phyloP scores from a whole-genome alignment of 441 rosid genomes.

The Jatropha multifida region DNA sequence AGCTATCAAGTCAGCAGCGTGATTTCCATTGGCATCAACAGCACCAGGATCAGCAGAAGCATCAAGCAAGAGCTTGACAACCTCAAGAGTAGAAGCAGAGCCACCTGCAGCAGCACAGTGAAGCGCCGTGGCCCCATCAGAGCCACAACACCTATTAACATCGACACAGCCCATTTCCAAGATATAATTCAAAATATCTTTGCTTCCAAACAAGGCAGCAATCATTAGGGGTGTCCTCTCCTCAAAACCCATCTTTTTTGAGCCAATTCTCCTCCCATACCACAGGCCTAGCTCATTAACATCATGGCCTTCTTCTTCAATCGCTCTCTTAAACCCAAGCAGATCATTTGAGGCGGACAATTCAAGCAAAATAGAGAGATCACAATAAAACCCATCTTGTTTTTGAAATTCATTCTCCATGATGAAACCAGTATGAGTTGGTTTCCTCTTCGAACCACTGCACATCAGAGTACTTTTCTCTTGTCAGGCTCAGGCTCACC shows the following conservation, averaged over 20 bases:
- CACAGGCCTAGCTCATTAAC: conserved; percentile 59
- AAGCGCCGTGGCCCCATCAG: conserved; percentile 46
- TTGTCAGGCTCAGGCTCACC: conserved; percentile 1
- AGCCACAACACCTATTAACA: conserved; percentile 35
- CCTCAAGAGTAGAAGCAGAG: conserved; percentile 34
- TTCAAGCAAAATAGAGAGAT: conserved; percentile 58
- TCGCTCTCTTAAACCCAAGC: conserved; percentile 48
- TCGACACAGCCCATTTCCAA: conserved; percentile 33
- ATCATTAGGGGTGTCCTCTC: conserved; percentile 50
- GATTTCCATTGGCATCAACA: conserved; percentile 38
- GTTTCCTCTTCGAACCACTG: conserved; percentile 41
- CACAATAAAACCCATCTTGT: conserved; percentile 30
- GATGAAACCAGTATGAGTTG: conserved; percentile 26
- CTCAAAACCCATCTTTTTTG: conserved; percentile 41
- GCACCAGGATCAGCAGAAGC: conserved; percentile 43
- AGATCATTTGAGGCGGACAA: conserved; percentile 68
- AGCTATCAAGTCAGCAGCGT: conserved; percentile 40
- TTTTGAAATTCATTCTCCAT: conserved; percentile 43
- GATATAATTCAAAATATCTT: conserved; percentile 47
- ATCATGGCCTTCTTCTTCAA: conserved; percentile 56
- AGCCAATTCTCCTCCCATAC: conserved; percentile 51
- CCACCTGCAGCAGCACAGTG: conserved; percentile 56
- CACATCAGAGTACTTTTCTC: conserved; percentile 35
- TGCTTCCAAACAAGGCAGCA: conserved; percentile 55
- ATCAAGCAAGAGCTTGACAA: conserved; percentile 38